These are phyloP conservation scores for Tricholoma flavovirens DNA, from an alignment of 768 basidiomycete genomes.

Conservation along the genomic window DNA sequence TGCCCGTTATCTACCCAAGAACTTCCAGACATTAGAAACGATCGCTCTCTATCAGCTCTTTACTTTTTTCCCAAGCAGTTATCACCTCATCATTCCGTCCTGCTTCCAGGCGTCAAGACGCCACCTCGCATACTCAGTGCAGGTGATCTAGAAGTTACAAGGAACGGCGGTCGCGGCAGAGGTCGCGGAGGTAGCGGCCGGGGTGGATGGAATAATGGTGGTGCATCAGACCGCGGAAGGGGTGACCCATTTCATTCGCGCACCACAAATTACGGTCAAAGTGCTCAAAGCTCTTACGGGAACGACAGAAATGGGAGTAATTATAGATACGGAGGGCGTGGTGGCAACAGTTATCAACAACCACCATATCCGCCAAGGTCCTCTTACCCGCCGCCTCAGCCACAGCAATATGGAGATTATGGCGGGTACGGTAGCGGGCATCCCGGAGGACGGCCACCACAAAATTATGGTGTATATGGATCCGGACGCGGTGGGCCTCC, in stretches of 20 bases:
- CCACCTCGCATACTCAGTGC: conserved; percentile 56
- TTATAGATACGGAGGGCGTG: conserved; percentile 26
- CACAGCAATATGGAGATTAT: conserved; percentile 29
- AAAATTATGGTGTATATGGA: conserved; percentile 27
- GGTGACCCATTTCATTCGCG: conserved; percentile 46
- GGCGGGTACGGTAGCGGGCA: conserved; percentile 16
- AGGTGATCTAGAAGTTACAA: conserved; percentile 65
- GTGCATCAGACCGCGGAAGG: conserved; percentile 27
- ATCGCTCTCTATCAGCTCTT: conserved; percentile 79
- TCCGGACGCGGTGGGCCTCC: conserved; percentile 21
- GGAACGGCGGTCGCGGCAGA: conserved; percentile 46
- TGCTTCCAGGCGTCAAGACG: conserved; percentile 68
- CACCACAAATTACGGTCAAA: conserved; percentile 30
- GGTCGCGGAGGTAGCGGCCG: conserved; percentile 44
- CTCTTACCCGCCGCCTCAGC: conserved; percentile 20
- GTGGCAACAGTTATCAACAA: conserved; percentile 28
- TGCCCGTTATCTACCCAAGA: conserved; percentile 57
- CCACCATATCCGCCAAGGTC: conserved; percentile 28
- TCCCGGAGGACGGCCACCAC: conserved; percentile 13
- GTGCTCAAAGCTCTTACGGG: conserved; percentile 20
- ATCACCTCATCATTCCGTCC: conserved; percentile 75
- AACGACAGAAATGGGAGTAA: conserved; percentile 22
- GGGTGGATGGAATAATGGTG: conserved; percentile 27
- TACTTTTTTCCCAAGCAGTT: conserved; percentile 90
- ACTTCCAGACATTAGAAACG: conserved; percentile 78